phyloP scores from a whole-genome alignment of 225 moss, liverwort and hornwort species.

The Asterella californica region DNA sequence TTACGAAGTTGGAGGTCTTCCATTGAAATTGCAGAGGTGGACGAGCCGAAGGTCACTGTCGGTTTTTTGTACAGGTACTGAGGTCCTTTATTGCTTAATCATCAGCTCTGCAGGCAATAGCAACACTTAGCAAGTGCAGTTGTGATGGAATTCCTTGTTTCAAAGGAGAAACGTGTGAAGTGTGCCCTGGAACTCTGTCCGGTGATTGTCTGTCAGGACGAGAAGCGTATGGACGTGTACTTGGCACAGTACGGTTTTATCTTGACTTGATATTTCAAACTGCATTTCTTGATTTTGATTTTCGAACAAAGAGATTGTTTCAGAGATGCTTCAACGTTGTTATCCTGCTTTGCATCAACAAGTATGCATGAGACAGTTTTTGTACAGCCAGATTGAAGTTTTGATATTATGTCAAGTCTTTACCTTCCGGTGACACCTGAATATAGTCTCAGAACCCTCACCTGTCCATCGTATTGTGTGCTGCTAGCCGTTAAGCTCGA shows the following conservation, averaged over 20 bases:
- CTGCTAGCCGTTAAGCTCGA: neutral
- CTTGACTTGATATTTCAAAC: conserved; percentile 2
- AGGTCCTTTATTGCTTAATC: neutral
- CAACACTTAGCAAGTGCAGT: conserved; percentile 49
- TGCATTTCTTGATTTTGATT: neutral
- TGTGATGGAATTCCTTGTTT: conserved; percentile 62
- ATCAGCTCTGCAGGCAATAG: conserved; percentile 71
- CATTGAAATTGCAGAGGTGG: neutral
- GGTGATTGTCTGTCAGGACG: conserved; percentile 56
- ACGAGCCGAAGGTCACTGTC: neutral
- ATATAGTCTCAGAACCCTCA: neutral
- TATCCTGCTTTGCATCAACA: neutral
- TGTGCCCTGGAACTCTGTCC: conserved; percentile 39
- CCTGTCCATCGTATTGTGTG: neutral
- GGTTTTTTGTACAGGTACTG: neutral
- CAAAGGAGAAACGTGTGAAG: conserved; percentile 21
- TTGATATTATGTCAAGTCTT: neutral
- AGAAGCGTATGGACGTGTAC: conserved; percentile 75
- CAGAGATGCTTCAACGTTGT: neutral
- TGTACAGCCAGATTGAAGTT: neutral
- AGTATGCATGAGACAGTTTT: no score
- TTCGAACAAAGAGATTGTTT: neutral
- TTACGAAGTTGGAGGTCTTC: no score
- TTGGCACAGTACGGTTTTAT: conserved; percentile 71
- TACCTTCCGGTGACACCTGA: neutral